Conservation (phyloP, 2,329 filamentous ascomycete genomes). For the Beauveria scarabaeidicola region DNA sequence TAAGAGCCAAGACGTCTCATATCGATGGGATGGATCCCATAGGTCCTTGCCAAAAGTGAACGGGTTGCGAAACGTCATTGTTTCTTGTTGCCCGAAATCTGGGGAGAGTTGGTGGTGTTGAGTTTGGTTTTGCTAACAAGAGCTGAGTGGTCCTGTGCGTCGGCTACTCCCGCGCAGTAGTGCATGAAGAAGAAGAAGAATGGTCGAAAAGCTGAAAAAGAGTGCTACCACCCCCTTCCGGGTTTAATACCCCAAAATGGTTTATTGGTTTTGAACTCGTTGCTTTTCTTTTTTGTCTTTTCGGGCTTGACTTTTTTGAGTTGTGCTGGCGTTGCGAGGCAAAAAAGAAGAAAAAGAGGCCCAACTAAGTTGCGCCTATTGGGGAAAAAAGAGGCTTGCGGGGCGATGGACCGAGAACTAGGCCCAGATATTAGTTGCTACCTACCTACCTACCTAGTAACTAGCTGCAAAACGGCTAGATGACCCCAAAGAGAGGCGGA, state of each 20-base stretch:
- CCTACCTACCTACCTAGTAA: too few relatives aligned
- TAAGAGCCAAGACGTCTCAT: constrained; percentile 77
- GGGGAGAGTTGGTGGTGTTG: constrained; percentile 7
- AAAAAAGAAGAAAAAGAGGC: too few relatives aligned
- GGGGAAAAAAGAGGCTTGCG: neutral
- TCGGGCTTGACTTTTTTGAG: neutral
- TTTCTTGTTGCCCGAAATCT: neutral
- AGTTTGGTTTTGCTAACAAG: too few relatives aligned
- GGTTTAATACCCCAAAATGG: too few relatives aligned
- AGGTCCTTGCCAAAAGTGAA: constrained; percentile 33
- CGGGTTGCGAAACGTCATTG: constrained; percentile 15
- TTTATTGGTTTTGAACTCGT: too few relatives aligned
- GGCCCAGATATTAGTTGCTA: too few relatives aligned
- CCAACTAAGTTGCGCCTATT: neutral
- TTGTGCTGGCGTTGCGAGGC: neutral
- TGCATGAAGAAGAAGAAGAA: too few relatives aligned
- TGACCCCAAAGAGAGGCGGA: neutral
- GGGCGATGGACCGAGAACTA: neutral
- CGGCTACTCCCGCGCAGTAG: too few relatives aligned
- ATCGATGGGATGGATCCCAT: constrained; percentile 54
- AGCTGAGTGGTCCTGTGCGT: too few relatives aligned
- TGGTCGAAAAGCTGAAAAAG: too few relatives aligned
- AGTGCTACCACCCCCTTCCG: too few relatives aligned
- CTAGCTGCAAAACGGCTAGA: too few relatives aligned
- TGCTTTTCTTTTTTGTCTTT: neutral